phyloP scores from a whole-genome alignment of 2,329 filamentous ascomycete species.

The Colletotrichum coccodes region DNA sequence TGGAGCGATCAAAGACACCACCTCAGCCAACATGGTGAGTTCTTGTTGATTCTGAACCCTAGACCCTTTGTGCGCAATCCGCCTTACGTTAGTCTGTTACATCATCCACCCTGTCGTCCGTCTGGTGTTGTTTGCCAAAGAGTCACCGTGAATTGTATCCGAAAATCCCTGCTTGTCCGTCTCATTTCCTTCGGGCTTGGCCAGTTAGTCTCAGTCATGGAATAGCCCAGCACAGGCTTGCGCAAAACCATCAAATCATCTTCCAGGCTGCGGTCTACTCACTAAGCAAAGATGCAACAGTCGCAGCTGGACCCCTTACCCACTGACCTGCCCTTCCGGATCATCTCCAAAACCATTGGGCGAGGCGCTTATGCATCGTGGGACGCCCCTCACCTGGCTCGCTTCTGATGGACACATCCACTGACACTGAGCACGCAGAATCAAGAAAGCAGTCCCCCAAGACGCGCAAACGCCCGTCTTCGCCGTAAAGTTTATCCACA shows the following conservation, averaged over 20 bases:
- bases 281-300: slow-evolving; percentile 63
- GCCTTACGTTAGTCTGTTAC: slow-evolving; percentile 1
- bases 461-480: slow-evolving; percentile 80
- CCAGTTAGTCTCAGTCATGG: slow-evolving; percentile 13
- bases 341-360: slow-evolving; percentile 96
- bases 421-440: slow-evolving; percentile 59
- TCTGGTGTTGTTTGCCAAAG: slow-evolving; percentile 5
- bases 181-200: slow-evolving; percentile 20
- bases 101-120: slow-evolving; percentile 1
- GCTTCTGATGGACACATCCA: slow-evolving; percentile 11
- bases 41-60: slow-evolving; percentile 14
- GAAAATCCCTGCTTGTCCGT: slow-evolving; percentile 14
- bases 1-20: slow-evolving; percentile 1
- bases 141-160: slow-evolving; percentile 22
- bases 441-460: slow-evolving; percentile 90
- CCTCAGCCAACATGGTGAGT: slow-evolving; percentile 15
- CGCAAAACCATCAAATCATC: slow-evolving; percentile 15
- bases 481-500: slow-evolving; percentile 98
- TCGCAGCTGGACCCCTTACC: slow-evolving; percentile 92
- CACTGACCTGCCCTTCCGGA: slow-evolving; percentile 85
- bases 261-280: slow-evolving; percentile 5
- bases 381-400: slow-evolving; percentile 36
- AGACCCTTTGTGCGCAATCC: slow-evolving; percentile 15
- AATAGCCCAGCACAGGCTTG: slow-evolving; percentile 11
- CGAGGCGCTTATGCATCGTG: slow-evolving; percentile 98